A percentile compares a stretch with the other conserved stretches of the same genome.
Conservation (phyloP, 139 green algal genomes). For the Chlamydomonas incerta region DNA sequence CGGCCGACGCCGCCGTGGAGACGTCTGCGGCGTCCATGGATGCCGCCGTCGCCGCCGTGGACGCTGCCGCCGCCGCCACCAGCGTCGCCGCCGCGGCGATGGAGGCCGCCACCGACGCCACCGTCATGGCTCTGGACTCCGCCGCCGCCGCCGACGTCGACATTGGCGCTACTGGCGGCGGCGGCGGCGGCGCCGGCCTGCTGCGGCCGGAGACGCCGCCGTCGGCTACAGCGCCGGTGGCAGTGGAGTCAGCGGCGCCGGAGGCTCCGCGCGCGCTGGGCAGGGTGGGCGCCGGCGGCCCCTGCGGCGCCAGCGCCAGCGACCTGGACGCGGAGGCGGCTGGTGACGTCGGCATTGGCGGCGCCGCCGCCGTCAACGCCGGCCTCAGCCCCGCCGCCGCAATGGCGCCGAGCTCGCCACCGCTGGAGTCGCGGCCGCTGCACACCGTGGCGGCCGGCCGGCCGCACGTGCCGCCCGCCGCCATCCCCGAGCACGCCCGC, state of each 20-base stretch:
- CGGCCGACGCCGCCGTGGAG: conserved; percentile 11
- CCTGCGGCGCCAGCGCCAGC: neutral
- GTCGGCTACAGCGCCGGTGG: no score
- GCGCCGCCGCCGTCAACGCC: no score
- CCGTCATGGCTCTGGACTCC: neutral
- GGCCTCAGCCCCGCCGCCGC: no score
- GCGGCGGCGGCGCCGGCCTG: no score
- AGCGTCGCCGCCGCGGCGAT: conserved; percentile 1
- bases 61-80: neutral
- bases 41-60: conserved; percentile 2
- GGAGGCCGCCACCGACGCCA: conserved; percentile 30
- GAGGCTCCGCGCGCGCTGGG: no score
- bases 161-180: neutral
- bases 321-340: neutral
- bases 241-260: no score
- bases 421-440: neutral
- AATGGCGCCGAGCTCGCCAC: neutral
- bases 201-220: no score
- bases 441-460: no score
- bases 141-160: neutral
- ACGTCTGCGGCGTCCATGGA: neutral
- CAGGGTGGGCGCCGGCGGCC: neutral
- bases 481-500: neutral
- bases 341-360: neutral
- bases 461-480: no score